These are phyloP conservation scores for Boletus subcaerulescens DNA, from an alignment of 768 basidiomycete genomes.

Conservation along the genomic window DNA sequence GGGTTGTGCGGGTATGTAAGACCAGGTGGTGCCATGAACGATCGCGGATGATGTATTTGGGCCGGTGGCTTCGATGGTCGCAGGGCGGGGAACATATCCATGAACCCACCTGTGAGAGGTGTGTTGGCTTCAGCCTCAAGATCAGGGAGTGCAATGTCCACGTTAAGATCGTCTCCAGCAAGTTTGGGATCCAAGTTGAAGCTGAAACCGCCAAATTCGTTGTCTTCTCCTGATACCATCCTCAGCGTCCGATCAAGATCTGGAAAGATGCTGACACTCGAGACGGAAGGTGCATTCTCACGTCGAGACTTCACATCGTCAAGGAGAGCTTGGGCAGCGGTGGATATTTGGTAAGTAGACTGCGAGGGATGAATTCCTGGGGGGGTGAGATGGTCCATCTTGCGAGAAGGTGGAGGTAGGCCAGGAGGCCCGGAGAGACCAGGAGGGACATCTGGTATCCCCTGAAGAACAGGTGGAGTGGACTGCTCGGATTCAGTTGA, in stretches of 20 bases:
- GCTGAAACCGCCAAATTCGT: conserved; percentile 67
- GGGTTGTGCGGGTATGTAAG: conserved; percentile 47
- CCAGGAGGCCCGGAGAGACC: conserved; percentile 61
- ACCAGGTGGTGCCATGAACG: conserved; percentile 51
- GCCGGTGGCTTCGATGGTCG: conserved; percentile 32
- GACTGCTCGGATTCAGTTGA: conserved; percentile 39
- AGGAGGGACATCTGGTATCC: conserved; percentile 51
- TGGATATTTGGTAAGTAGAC: conserved; percentile 79
- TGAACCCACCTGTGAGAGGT: conserved; percentile 64
- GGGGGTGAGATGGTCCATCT: conserved; percentile 51
- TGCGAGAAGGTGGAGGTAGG: conserved; percentile 43
- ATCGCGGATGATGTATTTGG: conserved; percentile 27
- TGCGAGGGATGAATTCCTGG: conserved; percentile 40
- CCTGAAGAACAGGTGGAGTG: conserved; percentile 45
- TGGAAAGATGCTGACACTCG: conserved; percentile 69
- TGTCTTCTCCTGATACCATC: conserved; percentile 62
- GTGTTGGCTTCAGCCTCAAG: conserved; percentile 43
- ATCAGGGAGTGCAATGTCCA: conserved; percentile 44
- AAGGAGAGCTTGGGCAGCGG: conserved; percentile 76
- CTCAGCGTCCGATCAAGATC: conserved; percentile 85
- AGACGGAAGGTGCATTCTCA: conserved; percentile 46
- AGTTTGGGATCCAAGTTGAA: conserved; percentile 85
- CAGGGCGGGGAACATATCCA: conserved; percentile 69
- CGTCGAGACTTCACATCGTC: conserved; percentile 80
- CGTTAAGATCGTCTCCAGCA: conserved; percentile 44